Base-by-base conservation (phyloP, 495 filamentous ascomycete genomes). In the Cercophora scortea region DNA sequence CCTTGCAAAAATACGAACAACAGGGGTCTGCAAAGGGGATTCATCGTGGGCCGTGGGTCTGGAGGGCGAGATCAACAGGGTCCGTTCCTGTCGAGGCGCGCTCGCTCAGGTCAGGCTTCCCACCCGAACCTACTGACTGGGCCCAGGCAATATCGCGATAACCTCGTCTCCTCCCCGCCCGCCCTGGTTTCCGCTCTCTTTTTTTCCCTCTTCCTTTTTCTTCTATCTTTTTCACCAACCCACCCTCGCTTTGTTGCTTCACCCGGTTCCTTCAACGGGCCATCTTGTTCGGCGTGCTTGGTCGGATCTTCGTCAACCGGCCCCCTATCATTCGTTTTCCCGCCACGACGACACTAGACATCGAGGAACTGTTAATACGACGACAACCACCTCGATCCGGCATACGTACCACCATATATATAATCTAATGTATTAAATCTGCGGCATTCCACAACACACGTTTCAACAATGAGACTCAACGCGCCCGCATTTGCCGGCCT, bases 401-500 rank as follows among this genome's bases (percentile, higher is more conserved):
- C 25, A 25, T 5, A 5, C 25, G 25, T 25, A 2, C 25, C 25
- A 25, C 25, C 25, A 25, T 2, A 25, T 25, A 25, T 25, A 25
- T 47, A 47, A 46, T 43, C 36, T 59, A 53, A 56, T 57, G 56
- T 53, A 49, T 53, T 54, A 47, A 41, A n/a, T 38, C 13, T 33
- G 19, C 9, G 5, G 17, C 11, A 42, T 39, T 32, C 16, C 16
- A 15, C 15, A 56, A 50, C 16, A 42, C n/a, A 8, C 17, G 13
- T 32, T 16, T 33, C 15, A 36, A 60, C 19, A 11, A 69, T 69
- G 62, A 69, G 46, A 55, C 53, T 56, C 25, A 50, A 13, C n/a
- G 34, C 42, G 10, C 42, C 56, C 32, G 7, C 59, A 45, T 43
- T 64, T 13, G 60, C 69, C 49, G 60, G 57, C 51, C 55, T 69